Percentiles rank a stretch among this genome's conserved stretches.
Evolutionary conservation across 768 basidiomycete genomes (phyloP).

Genomic region (Lactifluus rugatus): DNA sequence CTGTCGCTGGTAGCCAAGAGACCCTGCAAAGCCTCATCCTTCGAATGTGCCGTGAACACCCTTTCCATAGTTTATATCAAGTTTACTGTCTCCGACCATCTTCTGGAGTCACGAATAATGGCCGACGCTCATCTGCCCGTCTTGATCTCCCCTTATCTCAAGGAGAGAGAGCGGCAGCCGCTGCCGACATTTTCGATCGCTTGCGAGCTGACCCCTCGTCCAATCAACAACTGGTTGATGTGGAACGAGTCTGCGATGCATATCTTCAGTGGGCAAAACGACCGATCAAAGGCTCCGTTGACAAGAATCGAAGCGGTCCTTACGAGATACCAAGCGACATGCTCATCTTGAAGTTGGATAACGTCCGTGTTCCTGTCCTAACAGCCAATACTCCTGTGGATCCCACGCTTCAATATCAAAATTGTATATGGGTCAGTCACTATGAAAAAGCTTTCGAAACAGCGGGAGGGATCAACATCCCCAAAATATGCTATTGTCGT

Average conservation of each 20-base stretch:
- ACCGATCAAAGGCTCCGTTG: constrained; percentile 32
- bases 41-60: constrained; percentile 81
- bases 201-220: constrained; percentile 36
- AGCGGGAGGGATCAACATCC: constrained; percentile 73
- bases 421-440: constrained; percentile 56
- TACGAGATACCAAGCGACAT: constrained; percentile 36
- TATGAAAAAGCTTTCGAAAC: constrained; percentile 51
- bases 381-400: constrained; percentile 67
- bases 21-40: constrained; percentile 56
- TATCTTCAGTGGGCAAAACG: constrained; percentile 67
- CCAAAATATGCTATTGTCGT: constrained; percentile 69
- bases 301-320: constrained; percentile 20
- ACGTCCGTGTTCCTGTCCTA: constrained; percentile 73
- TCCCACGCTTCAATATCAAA: constrained; percentile 52
- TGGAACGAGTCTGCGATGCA: constrained; percentile 54
- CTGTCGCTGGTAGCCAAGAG: constrained; percentile 36
- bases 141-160: constrained; percentile 37
- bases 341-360: constrained; percentile 38
- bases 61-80: constrained; percentile 89
- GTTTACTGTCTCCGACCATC: constrained; percentile 61
- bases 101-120: constrained; percentile 10
- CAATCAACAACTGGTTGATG: constrained; percentile 35
- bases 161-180: constrained; percentile 54
- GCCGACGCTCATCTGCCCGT: constrained; percentile 40
- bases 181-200: constrained; percentile 47